Base-by-base conservation (phyloP, 2,329 filamentous ascomycete species). In the Scedosporium dehoogii region DNA sequence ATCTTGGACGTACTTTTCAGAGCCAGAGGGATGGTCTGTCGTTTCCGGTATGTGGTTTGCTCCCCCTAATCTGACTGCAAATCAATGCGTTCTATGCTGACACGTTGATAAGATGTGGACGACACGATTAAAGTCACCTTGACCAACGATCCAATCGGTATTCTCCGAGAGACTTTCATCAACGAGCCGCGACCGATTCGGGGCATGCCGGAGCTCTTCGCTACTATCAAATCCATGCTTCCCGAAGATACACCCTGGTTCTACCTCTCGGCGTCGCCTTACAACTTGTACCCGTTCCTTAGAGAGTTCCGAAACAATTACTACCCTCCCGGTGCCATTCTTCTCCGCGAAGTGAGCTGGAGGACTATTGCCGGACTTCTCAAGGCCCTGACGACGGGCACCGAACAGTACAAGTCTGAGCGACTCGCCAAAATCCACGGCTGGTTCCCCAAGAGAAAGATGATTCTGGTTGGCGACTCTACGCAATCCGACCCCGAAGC, bases 91-190 rank as follows among this genome's bases (percentile, higher is more conserved):
- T 41, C 18, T 48, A 16, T 55, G 63, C 67, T 70, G 63, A 71
- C 59, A 51, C 25, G 10, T 51, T 14, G 16, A 42, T 41, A 58
- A 87, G 93, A 97, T 69, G 85, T 97, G 67, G 94, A 97, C 71
- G 93, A 97, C 74, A 96, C 92, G 0, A 96, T 97, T 78, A 97
- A 97, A 75, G 78, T 92, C 67, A 97, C 93, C 0, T 81, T 89
- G 72, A 96, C 93, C 0, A 85, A 87, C 53, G 88, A 90, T 59
- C 87, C 91, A 0, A 81, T 89, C 6, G 91, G 91, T 2, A 93
- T 97, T 68, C 78, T 97, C 4, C 82, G 85, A 57, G 88, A 88
- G 60, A 97, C 93, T 0, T 97, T 97, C 69, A 84, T 90, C 57
- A 88, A 92, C 59, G 78, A 85, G 16, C 88, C 92, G 0, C 78